Evolutionary conservation across 768 basidiomycete species (phyloP).

Genomic region (Kwoniella newhampshirensis): DNA sequence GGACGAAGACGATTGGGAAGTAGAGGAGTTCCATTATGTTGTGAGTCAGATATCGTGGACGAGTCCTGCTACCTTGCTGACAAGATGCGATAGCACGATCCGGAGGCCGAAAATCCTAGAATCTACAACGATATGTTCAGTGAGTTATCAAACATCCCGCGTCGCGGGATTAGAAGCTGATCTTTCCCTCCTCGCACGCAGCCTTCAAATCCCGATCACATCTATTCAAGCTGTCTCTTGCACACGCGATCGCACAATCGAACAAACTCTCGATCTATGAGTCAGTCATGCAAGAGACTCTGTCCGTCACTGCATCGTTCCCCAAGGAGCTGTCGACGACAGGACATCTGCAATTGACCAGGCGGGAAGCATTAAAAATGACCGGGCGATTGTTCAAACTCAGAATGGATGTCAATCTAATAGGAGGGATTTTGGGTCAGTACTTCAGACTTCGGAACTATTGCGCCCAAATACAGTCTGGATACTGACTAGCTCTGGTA

Average conservation of each 20-base stretch:
- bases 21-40: constrained; percentile 87
- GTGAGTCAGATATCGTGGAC: too few species aligned
- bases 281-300: constrained; percentile 69
- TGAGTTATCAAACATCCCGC: constrained; percentile 54
- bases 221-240: constrained; percentile 69
- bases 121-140: constrained; percentile 98
- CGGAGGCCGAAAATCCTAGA: constrained; percentile 76
- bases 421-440: constrained; percentile 74
- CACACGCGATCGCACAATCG: constrained; percentile 91
- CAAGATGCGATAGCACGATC: constrained; percentile 66
- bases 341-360: constrained; percentile 71
- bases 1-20: constrained; percentile 75
- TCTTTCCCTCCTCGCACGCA: constrained; percentile 46
- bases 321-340: constrained; percentile 77
- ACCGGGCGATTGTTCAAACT: constrained; percentile 85
- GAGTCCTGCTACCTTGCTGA: constrained; percentile 3
- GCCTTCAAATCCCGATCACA: constrained; percentile 83
- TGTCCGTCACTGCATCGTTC: constrained; percentile 79
- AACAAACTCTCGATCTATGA: constrained; percentile 89
- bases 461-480: neutral
- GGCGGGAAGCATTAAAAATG: constrained; percentile 79
- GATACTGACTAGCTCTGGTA: neutral
- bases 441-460: constrained; percentile 10
- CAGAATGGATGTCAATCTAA: constrained; percentile 82
- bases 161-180: neutral